Conservation (phyloP, 2,329 filamentous ascomycete species). For the Penicillium crustosum region DNA sequence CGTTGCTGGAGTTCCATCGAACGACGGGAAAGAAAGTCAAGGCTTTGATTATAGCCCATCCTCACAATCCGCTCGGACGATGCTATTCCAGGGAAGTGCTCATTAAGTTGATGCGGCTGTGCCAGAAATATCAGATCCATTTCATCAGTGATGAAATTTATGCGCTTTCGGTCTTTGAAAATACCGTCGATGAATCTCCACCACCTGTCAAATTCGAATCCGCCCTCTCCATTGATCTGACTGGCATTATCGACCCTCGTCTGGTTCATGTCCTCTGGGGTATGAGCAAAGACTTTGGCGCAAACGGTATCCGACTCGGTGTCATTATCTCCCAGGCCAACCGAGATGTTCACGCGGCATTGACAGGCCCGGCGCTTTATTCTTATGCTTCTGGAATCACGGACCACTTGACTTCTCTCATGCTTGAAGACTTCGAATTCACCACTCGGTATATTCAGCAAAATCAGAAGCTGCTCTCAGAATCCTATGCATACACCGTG, state of each 20-base stretch:
- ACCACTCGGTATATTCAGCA: constrained; percentile 46
- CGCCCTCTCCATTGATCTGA: constrained; percentile 45
- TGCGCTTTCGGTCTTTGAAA: constrained; percentile 54
- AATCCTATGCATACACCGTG: constrained; percentile 43
- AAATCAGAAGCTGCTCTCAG: constrained; percentile 45
- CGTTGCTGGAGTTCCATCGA: constrained; percentile 38
- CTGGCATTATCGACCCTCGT: constrained; percentile 49
- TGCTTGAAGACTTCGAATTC: constrained; percentile 49
- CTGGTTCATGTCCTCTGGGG: constrained; percentile 55
- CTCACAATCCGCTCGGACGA: constrained; percentile 54
- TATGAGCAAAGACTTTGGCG: constrained; percentile 55
- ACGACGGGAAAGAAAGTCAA: constrained; percentile 44
- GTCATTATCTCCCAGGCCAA: constrained; percentile 53
- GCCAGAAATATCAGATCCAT: constrained; percentile 52
- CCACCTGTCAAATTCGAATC: constrained; percentile 47
- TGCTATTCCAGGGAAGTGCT: constrained; percentile 48
- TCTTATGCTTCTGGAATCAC: constrained; percentile 50
- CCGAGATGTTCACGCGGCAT: constrained; percentile 37
- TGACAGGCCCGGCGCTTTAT: constrained; percentile 47
- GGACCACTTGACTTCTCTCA: constrained; percentile 37
- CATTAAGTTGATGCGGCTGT: constrained; percentile 49
- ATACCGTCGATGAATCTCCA: constrained; percentile 31
- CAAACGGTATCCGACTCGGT: constrained; percentile 57
- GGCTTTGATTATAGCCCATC: constrained; percentile 53
- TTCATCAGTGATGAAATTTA: constrained; percentile 62